Percentiles rank a stretch among this genome's conserved stretches.
Evolutionary conservation across 2,329 filamentous ascomycete species (phyloP).

Genomic region (Blastomyces emzantsi): DNA sequence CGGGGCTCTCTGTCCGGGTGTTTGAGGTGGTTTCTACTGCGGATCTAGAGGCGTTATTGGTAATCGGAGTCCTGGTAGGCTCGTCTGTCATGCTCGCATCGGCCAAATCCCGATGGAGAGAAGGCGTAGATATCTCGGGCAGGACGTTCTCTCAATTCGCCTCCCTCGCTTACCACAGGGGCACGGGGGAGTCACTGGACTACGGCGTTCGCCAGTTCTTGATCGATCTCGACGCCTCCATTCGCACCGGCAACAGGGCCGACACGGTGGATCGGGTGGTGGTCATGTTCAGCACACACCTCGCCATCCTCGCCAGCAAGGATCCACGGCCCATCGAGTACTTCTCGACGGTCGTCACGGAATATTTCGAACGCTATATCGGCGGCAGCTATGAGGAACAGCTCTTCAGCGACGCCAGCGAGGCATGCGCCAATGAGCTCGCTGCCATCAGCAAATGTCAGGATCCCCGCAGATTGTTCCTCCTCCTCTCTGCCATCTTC

Average conservation of each 20-base stretch:
- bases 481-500: slow-evolving; percentile 21
- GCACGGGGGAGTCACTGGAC: slow-evolving; percentile 17
- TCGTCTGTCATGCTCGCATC: slow-evolving; percentile 15
- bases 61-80: slow-evolving; percentile 14
- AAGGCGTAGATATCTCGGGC: slow-evolving; percentile 17
- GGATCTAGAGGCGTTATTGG: slow-evolving; percentile 15
- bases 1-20: slow-evolving; percentile 16
- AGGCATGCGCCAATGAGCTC: slow-evolving; percentile 21
- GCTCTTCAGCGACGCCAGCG: slow-evolving; percentile 19
- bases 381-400: slow-evolving; percentile 18
- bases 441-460: slow-evolving; percentile 16
- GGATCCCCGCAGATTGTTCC: slow-evolving; percentile 16
- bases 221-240: slow-evolving; percentile 17
- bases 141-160: slow-evolving; percentile 16
- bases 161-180: slow-evolving; percentile 17
- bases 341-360: slow-evolving; percentile 17
- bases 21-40: slow-evolving; percentile 14
- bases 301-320: slow-evolving; percentile 18
- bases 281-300: slow-evolving; percentile 15
- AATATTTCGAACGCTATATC: slow-evolving; percentile 21
- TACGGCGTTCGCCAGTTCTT: slow-evolving; percentile 18
- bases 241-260: slow-evolving; percentile 16
- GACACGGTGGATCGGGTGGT: slow-evolving; percentile 17
- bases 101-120: slow-evolving; percentile 18
- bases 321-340: slow-evolving; percentile 18